phyloP scores from a whole-genome alignment of 352 stramenopile genomes.

The Halophytophthora polymorphica region DNA sequence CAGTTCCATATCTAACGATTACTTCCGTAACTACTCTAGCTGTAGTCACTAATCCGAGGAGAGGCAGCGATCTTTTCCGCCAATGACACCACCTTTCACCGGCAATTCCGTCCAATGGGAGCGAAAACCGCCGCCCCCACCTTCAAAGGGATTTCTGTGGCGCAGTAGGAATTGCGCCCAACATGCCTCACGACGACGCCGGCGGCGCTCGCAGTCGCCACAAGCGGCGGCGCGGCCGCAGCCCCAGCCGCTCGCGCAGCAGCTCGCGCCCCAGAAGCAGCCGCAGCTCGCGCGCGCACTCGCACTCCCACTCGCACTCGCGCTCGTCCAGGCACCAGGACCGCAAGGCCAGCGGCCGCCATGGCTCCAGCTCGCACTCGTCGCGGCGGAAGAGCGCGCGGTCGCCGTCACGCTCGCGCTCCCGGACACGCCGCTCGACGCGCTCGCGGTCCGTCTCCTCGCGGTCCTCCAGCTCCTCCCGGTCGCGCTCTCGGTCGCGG shows the following conservation, averaged over 20 bases:
- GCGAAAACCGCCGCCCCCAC: neutral
- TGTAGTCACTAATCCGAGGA: no score
- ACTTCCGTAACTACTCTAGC: no score
- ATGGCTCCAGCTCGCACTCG: no score
- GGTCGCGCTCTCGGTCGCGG: slow-evolving; percentile 38
- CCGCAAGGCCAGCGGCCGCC: no score
- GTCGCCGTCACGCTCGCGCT: slow-evolving; percentile 19
- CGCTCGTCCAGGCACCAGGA: no score
- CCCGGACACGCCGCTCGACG: slow-evolving; percentile 14
- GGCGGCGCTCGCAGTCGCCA: slow-evolving; percentile 20
- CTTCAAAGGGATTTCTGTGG: no score
- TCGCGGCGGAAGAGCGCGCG: slow-evolving; percentile 13
- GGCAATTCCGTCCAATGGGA: neutral
- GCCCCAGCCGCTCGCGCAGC: slow-evolving; percentile 17
- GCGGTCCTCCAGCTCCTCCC: slow-evolving; percentile 21
- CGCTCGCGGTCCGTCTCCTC: slow-evolving; percentile 27
- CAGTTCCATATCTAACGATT: no score
- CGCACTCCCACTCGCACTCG: no score
- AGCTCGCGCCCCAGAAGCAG: slow-evolving; percentile 5
- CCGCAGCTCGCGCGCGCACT: slow-evolving; percentile 2
- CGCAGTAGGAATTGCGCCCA: neutral
- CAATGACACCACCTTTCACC: neutral
- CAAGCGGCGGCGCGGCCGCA: slow-evolving; percentile 29
- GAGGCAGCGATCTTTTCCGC: slow-evolving; percentile 1
- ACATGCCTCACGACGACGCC: slow-evolving; percentile 23